A percentile compares a stretch with the other conserved stretches of the same genome.
Evolutionary conservation across 345 rosid species (phyloP).

Genomic region (Arabidopsis thaliana): TAIR10.1 NC_003074.8:1528001-1528500

Average conservation of each 20-base stretch:
- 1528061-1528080: slow-evolving; percentile 95
- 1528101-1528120: slow-evolving; percentile 96
- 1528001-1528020: slow-evolving; percentile 70
- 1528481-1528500: slow-evolving; percentile 23
- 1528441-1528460: slow-evolving; percentile 4
- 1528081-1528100: slow-evolving; percentile 87
- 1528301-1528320: slow-evolving; percentile 96
- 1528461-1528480: slow-evolving; percentile 1
- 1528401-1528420: slow-evolving; percentile 95
- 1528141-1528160: slow-evolving; percentile 19
- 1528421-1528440: slow-evolving; percentile 62
- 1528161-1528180: slow-evolving; percentile 11
- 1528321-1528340: slow-evolving; percentile 97
- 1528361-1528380: slow-evolving; percentile 82
- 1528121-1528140: slow-evolving; percentile 61
- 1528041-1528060: slow-evolving; percentile 89
- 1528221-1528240: slow-evolving; percentile 60
- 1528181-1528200: slow-evolving; percentile 8
- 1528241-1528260: slow-evolving; percentile 96
- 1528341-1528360: slow-evolving; percentile 71
- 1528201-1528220: slow-evolving; percentile 18
- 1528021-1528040: slow-evolving; percentile 98
- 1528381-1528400: slow-evolving; percentile 90
- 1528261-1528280: slow-evolving; percentile 75
- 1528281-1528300: slow-evolving; percentile 94